Base-by-base conservation (phyloP, 2,329 filamentous ascomycete species). In the Chaetoscypha palmicola region DNA sequence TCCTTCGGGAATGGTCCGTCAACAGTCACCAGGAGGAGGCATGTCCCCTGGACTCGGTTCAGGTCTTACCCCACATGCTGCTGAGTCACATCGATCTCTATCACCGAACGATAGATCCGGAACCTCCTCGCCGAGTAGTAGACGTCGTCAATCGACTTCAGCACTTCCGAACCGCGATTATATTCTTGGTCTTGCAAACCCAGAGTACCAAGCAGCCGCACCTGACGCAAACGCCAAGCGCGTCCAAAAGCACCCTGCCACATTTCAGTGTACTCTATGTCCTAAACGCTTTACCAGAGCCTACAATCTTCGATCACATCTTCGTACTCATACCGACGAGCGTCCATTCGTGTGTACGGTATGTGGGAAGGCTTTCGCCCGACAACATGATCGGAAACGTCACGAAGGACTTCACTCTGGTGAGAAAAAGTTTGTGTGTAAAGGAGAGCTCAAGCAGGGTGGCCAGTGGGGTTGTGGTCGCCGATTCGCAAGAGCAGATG, bases 371-470 rank as follows among this genome's bases (percentile, higher is more conserved):
- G 92, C 92, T 0, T 98, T 98, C 67, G 92, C 92, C 4, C 83
- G 92, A 20, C 92, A 98, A 62, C 92, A 98, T 62, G 92, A 98
- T 63, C 83, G 92, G 35, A 98, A 98, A 67, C 83, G 92, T 30
- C 92, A 98, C 65, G 92, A 98, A 67, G 90, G 91, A 30, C 70
- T 98, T 32, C 92, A 98, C 61, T 94, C 87, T 0, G 92, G 92
- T 32, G 92, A 98, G 68, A 98, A 97, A 77, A 97, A 95, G 62
- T 98, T 97, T 62, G 86, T 97, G 5, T 98, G 92, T 67, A 89
- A 88, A 55, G 92, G 92, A 41, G 86, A 90, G 46, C 78, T 98
- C 38, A 90, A 91, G 54, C 79, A 79, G 2, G 81, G 83, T 36
- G 83, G 83, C 4, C 79, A 85, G 53, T 98, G 92, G 92, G 92